These are phyloP conservation scores for Trypanosoma mega DNA, from an alignment of 208 protist genomes.

Conservation along the genomic window DNA sequence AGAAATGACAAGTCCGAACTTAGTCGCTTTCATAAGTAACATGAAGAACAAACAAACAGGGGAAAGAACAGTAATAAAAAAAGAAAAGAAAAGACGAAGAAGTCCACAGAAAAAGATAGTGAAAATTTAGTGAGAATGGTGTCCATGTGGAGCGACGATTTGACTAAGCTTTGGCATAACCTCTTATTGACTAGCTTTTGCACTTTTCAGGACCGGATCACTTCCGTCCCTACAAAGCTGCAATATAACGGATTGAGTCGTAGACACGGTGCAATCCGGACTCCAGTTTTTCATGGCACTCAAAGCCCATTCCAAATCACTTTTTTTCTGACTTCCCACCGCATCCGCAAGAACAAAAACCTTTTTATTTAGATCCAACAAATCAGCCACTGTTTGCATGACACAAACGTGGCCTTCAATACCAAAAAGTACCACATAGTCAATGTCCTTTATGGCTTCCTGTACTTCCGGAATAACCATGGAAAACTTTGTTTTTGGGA, in stretches of 20 bases:
- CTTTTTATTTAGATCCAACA: conserved; percentile 70
- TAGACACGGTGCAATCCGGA: conserved; percentile 50
- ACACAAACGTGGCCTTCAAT: conserved; percentile 85
- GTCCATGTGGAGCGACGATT: no score
- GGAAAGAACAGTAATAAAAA: conserved; percentile 17
- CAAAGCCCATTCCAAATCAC: conserved; percentile 58
- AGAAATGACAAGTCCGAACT: no score
- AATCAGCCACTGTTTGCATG: conserved; percentile 66
- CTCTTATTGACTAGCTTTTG: no score
- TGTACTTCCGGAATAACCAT: conserved; percentile 53
- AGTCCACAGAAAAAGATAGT: conserved; percentile 14
- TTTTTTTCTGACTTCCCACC: conserved; percentile 64
- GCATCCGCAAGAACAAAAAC: conserved; percentile 70
- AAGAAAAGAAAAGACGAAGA: conserved; percentile 9
- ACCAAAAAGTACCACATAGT: conserved; percentile 75
- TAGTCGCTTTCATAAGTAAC: neutral
- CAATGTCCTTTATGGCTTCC: conserved; percentile 40
- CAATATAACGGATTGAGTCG: conserved; percentile 70
- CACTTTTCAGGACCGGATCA: conserved; percentile 63
- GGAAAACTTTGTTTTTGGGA: conserved; percentile 63
- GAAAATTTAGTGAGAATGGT: neutral
- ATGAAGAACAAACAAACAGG: conserved; percentile 15
- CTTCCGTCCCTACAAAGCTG: conserved; percentile 66
- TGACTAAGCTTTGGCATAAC: no score
- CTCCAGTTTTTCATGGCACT: conserved; percentile 66